Base-by-base conservation (phyloP, 192 early-diverging fungal genomes). In the Thamnidium elegans region DNA sequence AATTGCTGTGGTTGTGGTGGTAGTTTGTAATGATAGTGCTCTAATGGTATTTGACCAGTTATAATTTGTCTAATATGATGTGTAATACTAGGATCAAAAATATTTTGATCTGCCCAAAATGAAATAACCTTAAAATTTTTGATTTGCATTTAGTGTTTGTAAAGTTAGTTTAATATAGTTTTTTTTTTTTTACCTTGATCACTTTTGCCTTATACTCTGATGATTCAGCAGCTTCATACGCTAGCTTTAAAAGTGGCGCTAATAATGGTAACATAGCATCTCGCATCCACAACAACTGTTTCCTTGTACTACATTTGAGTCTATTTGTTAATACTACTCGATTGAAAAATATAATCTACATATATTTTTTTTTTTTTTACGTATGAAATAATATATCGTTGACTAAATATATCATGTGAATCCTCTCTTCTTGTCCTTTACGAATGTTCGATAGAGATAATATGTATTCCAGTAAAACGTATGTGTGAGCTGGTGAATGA, bases 351-450 rank as follows among this genome's bases (percentile, higher is more conserved):
- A 26, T 11, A 39, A 11, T 7, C 1, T 34, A 34, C 13, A 39
- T 34, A 39, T 7, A 2, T 32, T 3, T 42, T 43, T 7, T 7
- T 32, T 3, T 42, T 43, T n/a, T 13, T 51, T 73, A 79, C 81
- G 78, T 75, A 56, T 83, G 77, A 17, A 76, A 81, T 20, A 83
- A 62, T 15, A 83, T 68, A 50, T 83, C 81, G 55, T 83, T 83
- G 21, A 77, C 55, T 15, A 83, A 73, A 47, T 83, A 83, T 14
- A 83, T 63, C 17, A 83, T 61, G 19, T 83, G 81, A 9, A 83
- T 42, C 32, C 73, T 78, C 15, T 83, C 79, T 10, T 77, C 58
- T 53, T 81, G 81, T 11, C 71, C 61, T 4, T 60, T 17, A 3
- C 70, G 72, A 9, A 77, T 69, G 23, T 66, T 74, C 0, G 77